phyloP scores from a whole-genome alignment of 768 basidiomycete species.

The Termitomyces bulborhizus region DNA sequence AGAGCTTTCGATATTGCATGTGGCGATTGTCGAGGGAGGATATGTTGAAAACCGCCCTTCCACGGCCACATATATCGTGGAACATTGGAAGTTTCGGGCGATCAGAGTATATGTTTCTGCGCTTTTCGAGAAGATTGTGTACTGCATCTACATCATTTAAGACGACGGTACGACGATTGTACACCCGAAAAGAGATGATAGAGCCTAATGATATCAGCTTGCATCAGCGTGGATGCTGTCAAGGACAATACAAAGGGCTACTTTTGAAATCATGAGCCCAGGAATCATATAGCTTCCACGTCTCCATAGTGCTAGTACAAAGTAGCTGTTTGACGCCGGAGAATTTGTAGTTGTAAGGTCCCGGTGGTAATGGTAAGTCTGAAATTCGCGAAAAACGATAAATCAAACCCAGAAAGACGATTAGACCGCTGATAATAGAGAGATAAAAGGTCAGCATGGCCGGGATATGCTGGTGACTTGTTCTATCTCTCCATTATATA shows the following conservation, averaged over 20 bases:
- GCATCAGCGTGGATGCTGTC: background rate
- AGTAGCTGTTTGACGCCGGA: slow-evolving; percentile 19
- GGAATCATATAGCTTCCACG: slow-evolving; percentile 22
- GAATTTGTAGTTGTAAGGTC: slow-evolving; percentile 18
- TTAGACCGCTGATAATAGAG: slow-evolving; percentile 2
- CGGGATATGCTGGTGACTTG: background rate
- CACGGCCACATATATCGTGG: slow-evolving; percentile 35
- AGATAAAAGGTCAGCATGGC: background rate
- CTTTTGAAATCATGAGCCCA: slow-evolving; percentile 20
- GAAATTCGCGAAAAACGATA: background rate
- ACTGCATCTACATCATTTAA: slow-evolving; percentile 41
- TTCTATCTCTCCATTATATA: slow-evolving; percentile 1
- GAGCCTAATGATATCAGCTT: slow-evolving; percentile 22
- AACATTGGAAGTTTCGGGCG: slow-evolving; percentile 43
- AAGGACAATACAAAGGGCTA: background rate
- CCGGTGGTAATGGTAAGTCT: slow-evolving; percentile 20
- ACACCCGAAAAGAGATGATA: slow-evolving; percentile 41
- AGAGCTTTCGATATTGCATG: slow-evolving; percentile 32
- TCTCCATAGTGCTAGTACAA: slow-evolving; percentile 12
- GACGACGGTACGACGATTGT: slow-evolving; percentile 40
- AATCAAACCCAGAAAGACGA: background rate
- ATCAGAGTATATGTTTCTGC: slow-evolving; percentile 50
- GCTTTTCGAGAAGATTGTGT: slow-evolving; percentile 42
- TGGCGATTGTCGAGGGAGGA: slow-evolving; percentile 31
- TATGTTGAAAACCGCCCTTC: slow-evolving; percentile 36